Conservation (phyloP, 2,329 filamentous ascomycete species). For the Penicillium janthinellum region DNA sequence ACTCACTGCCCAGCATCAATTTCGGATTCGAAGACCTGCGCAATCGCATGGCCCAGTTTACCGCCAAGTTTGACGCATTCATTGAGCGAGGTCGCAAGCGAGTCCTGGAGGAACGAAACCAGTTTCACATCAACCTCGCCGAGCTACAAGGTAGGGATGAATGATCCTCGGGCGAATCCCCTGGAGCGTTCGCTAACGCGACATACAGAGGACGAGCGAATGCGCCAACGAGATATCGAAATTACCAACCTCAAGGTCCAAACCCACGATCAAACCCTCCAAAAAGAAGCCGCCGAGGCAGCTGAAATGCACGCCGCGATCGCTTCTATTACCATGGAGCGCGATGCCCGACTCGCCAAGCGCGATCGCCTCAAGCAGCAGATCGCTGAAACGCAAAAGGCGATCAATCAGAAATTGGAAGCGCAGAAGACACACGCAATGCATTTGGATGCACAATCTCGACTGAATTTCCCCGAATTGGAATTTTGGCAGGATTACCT, state of each 20-base stretch:
- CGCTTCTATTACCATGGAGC: slow-evolving; percentile 57
- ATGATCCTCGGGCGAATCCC: neutral
- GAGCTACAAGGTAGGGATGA: slow-evolving; percentile 75
- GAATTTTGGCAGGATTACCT: slow-evolving; percentile 95
- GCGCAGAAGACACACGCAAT: slow-evolving; percentile 58
- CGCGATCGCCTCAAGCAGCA: slow-evolving; percentile 59
- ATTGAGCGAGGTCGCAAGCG: slow-evolving; percentile 89
- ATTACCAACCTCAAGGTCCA: slow-evolving; percentile 63
- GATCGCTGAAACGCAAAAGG: slow-evolving; percentile 53
- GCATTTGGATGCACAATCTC: slow-evolving; percentile 77
- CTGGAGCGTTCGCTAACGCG: slow-evolving; percentile 4
- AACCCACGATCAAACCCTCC: slow-evolving; percentile 58
- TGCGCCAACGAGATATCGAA: slow-evolving; percentile 85
- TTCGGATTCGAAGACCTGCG: slow-evolving; percentile 96
- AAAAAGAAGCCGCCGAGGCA: slow-evolving; percentile 63
- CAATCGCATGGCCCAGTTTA: slow-evolving; percentile 93
- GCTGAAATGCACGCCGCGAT: slow-evolving; percentile 64
- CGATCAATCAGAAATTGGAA: slow-evolving; percentile 48
- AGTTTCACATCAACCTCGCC: slow-evolving; percentile 86
- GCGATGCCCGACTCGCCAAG: slow-evolving; percentile 56
- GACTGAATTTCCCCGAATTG: slow-evolving; percentile 89
- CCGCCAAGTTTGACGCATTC: slow-evolving; percentile 84
- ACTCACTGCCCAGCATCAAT: slow-evolving; percentile 80
- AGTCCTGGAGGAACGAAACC: slow-evolving; percentile 88
- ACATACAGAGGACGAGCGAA: slow-evolving; percentile 78